These are phyloP conservation scores for Cyberlindnera meyerae DNA, from an alignment of 805 yeast species.

Conservation along the genomic window DNA sequence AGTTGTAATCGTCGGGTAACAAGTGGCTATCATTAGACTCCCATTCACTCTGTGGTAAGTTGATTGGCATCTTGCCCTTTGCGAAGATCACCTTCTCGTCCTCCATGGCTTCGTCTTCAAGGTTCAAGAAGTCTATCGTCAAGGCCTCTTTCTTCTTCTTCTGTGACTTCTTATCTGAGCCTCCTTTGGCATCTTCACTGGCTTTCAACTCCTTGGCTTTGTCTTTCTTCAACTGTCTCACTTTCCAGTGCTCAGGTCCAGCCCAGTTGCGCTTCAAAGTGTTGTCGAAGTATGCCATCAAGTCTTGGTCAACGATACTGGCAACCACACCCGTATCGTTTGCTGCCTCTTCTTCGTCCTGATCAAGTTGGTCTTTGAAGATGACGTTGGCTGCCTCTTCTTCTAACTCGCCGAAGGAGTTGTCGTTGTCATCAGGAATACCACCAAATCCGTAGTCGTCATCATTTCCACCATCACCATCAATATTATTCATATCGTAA, in stretches of 20 bases:
- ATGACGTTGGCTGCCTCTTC: conserved; percentile 17
- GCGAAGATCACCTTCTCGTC: conserved; percentile 40
- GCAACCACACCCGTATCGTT: conserved; percentile 16
- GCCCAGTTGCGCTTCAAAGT: conserved; percentile 72
- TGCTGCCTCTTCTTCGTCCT: conserved; percentile 18
- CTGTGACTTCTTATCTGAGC: conserved; percentile 13
- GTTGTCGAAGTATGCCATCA: conserved; percentile 78
- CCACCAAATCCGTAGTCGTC: conserved; percentile 18
- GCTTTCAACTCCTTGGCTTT: conserved; percentile 1
- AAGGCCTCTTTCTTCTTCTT: conserved; percentile 31
- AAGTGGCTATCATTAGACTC: conserved; percentile 40
- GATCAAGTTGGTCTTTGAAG: conserved; percentile 17
- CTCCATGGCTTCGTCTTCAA: conserved; percentile 21
- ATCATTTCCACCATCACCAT: conserved; percentile 61
- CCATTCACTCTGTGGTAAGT: conserved; percentile 39
- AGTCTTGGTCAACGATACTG: conserved; percentile 46
- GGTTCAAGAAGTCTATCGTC: conserved; percentile 37
- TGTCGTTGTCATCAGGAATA: conserved; percentile 18
- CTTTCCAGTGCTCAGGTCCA: conserved; percentile 92
- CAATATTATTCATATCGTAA: conserved; percentile 45
- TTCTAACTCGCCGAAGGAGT: conserved; percentile 15
- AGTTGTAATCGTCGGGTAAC: conserved; percentile 70
- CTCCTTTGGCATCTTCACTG: conserved; percentile 1
- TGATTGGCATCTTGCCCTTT: conserved; percentile 22
- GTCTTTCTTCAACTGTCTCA: conserved; percentile 45